These are phyloP conservation scores for Saxispiralis lemnorum DNA, from an alignment of 495 filamentous ascomycete genomes.

Conservation along the genomic window DNA sequence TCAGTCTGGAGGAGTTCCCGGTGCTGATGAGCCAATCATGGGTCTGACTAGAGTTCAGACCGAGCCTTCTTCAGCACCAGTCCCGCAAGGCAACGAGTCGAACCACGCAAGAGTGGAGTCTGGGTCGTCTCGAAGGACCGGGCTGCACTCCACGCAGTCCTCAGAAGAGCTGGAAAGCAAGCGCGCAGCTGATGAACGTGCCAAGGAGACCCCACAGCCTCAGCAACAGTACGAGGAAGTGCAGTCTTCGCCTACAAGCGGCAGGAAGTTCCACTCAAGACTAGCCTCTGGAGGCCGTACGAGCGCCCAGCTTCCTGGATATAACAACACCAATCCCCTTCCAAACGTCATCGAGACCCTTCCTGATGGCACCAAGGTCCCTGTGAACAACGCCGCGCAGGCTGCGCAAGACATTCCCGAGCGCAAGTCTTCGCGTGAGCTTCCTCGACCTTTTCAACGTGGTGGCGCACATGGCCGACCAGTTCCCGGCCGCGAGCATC, in stretches of 20 bases:
- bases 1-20: constrained; percentile 26
- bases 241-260: constrained; percentile 9
- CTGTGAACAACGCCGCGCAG: constrained; percentile 3
- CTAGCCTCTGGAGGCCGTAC: constrained; percentile 26
- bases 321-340: constrained; percentile 18
- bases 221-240: background rate
- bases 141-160: too few relatives aligned
- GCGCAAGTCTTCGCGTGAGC: constrained; percentile 22
- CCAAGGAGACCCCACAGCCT: background rate
- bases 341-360: constrained; percentile 26
- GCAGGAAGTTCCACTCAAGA: constrained; percentile 23
- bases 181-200: background rate
- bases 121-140: too few relatives aligned
- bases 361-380: constrained; percentile 18
- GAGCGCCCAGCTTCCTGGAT: constrained; percentile 25
- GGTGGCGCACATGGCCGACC: constrained; percentile 15
- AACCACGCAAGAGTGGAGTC: background rate
- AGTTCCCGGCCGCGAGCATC: constrained; percentile 11
- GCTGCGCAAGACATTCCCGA: constrained; percentile 17
- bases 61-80: constrained; percentile 42
- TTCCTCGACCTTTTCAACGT: constrained; percentile 8
- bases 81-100: background rate
- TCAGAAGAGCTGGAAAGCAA: background rate
- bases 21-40: constrained; percentile 28
- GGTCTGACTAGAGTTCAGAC: constrained; percentile 55